Conservation (phyloP, 2,329 filamentous ascomycete genomes). For the Botrytis squamosa region DNA sequence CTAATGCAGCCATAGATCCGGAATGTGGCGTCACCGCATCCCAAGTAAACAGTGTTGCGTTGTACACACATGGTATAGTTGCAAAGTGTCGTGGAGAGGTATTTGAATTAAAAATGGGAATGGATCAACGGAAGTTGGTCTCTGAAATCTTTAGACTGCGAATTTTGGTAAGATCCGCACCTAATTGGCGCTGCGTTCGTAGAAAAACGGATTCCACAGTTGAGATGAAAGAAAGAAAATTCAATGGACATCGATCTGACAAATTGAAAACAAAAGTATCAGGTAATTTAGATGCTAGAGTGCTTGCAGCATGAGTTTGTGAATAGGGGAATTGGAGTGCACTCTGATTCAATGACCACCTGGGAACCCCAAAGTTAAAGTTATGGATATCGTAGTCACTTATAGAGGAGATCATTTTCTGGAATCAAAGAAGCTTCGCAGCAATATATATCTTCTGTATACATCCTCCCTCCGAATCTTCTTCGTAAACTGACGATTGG, state of each 20-base stretch:
- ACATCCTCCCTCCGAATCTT: neutral
- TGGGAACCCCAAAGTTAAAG: neutral
- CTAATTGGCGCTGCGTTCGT: neutral
- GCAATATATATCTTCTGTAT: neutral
- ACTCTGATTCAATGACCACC: neutral
- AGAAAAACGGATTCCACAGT: neutral
- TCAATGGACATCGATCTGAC: neutral
- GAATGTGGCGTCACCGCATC: neutral
- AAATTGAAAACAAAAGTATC: neutral
- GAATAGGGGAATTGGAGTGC: neutral
- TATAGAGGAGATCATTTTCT: neutral
- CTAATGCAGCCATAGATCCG: neutral
- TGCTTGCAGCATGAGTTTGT: neutral
- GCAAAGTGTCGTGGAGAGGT: neutral
- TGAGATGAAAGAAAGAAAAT: neutral
- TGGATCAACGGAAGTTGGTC: neutral
- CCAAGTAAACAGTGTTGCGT: neutral
- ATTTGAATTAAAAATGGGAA: neutral
- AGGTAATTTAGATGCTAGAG: neutral
- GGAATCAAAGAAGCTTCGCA: neutral
- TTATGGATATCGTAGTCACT: neutral
- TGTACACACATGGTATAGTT: neutral
- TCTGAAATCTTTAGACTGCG: neutral
- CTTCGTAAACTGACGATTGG: neutral
- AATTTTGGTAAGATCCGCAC: fast-evolving